A percentile compares a stretch with the other conserved stretches of the same genome.
phyloP scores from a whole-genome alignment of 225 moss, liverwort and hornwort species.

The Lunularia cruciata region DNA sequence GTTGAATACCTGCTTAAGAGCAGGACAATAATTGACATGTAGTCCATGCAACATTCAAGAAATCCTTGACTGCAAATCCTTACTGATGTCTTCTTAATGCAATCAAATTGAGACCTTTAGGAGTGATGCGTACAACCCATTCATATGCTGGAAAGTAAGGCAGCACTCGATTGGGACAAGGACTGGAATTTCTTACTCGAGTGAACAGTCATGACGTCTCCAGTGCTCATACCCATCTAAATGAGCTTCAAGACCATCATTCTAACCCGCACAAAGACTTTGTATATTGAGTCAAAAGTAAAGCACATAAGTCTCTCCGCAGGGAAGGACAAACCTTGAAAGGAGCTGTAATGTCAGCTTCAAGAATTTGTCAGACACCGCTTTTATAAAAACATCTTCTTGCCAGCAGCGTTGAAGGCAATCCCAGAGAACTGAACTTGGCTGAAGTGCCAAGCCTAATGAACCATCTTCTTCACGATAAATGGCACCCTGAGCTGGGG shows the following conservation, averaged over 20 bases:
- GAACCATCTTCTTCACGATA: slow-evolving; percentile 43
- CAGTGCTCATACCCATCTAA: too few relatives aligned
- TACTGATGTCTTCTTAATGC: background rate
- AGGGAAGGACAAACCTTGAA: slow-evolving; percentile 51
- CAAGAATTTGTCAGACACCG: slow-evolving; percentile 82
- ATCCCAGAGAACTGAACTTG: slow-evolving; percentile 78
- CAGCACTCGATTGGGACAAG: too few relatives aligned
- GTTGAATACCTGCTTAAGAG: slow-evolving; percentile 65
- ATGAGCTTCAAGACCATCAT: background rate
- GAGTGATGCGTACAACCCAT: too few relatives aligned
- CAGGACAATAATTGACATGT: slow-evolving; percentile 18
- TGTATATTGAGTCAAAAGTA: slow-evolving; percentile 12
- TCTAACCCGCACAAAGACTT: background rate
- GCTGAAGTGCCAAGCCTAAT: slow-evolving; percentile 58
- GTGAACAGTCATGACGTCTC: too few relatives aligned
- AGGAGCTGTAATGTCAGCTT: slow-evolving; percentile 72
- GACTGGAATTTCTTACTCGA: too few relatives aligned
- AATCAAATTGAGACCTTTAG: background rate
- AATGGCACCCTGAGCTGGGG: slow-evolving; percentile 38
- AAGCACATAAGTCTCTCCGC: background rate
- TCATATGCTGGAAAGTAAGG: too few relatives aligned
- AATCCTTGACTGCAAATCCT: background rate
- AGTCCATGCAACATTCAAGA: slow-evolving; percentile 2
- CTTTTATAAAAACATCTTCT: slow-evolving; percentile 79
- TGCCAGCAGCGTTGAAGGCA: slow-evolving; percentile 85